Percentiles rank a stretch among this genome's conserved stretches.
These are phyloP conservation scores for Parafenestella ontariensis DNA, from an alignment of 2,329 filamentous ascomycete genomes.

Conservation along the genomic window DNA sequence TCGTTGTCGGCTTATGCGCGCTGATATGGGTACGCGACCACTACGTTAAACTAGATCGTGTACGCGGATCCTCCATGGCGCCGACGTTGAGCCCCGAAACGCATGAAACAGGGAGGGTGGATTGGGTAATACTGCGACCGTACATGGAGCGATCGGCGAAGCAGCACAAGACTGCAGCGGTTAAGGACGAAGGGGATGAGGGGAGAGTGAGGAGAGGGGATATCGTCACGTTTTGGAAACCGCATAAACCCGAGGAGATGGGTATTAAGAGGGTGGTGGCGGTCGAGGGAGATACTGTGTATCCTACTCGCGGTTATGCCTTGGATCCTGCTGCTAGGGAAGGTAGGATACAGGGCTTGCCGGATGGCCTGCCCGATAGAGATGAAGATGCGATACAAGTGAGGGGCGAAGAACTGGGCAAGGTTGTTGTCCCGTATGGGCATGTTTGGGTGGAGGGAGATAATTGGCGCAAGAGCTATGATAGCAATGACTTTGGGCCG, in stretches of 20 bases:
- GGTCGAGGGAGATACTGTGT: slow-evolving; percentile 78
- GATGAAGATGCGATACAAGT: slow-evolving; percentile 23
- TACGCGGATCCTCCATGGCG: slow-evolving; percentile 54
- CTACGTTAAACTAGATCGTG: slow-evolving; percentile 44
- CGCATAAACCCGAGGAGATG: slow-evolving; percentile 70
- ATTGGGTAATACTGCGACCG: slow-evolving; percentile 49
- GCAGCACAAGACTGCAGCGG: slow-evolving; percentile 22
- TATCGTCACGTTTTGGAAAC: slow-evolving; percentile 58
- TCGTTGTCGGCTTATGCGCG: slow-evolving; percentile 19
- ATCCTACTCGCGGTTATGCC: slow-evolving; percentile 54
- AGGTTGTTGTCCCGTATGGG: slow-evolving; percentile 73
- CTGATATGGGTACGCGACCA: slow-evolving; percentile 51
- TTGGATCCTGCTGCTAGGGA: slow-evolving; percentile 39
- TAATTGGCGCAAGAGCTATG: slow-evolving; percentile 72
- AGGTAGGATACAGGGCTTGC: slow-evolving; percentile 24
- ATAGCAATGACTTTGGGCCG: slow-evolving; percentile 92
- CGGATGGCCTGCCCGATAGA: slow-evolving; percentile 37
- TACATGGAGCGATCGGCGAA: slow-evolving; percentile 10
- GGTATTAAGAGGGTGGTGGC: slow-evolving; percentile 85
- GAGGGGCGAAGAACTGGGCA: slow-evolving; percentile 31
- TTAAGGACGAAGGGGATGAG: background rate
- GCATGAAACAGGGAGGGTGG: slow-evolving; percentile 48
- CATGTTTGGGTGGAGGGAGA: slow-evolving; percentile 98
- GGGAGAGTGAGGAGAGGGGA: slow-evolving; percentile 51
- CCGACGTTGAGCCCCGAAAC: slow-evolving; percentile 54